phyloP scores from a whole-genome alignment of 305 asterid species.

The Withania somnifera region DNA sequence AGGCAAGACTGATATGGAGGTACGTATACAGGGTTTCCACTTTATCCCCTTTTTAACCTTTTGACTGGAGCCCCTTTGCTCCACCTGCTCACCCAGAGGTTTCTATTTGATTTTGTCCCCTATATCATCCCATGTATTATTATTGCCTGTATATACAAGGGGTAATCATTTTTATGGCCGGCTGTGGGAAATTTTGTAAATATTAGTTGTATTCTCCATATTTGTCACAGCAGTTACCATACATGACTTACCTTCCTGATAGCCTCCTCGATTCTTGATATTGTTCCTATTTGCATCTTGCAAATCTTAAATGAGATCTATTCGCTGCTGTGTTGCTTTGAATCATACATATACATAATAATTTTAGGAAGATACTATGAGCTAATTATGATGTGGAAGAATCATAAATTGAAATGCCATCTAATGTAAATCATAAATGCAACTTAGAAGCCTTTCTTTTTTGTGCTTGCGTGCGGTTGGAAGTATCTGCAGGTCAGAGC shows the following conservation, averaged over 20 bases:
- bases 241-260: constrained; percentile 4
- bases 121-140: constrained; percentile 18
- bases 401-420: not conserved
- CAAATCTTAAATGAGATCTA: not conserved
- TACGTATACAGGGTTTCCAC: constrained; percentile 28
- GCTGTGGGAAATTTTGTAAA: constrained; percentile 54
- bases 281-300: constrained; percentile 1
- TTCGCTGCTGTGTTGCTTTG: not conserved
- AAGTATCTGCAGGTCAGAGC: not conserved
- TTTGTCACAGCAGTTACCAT: constrained; percentile 10
- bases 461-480: not conserved
- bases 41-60: constrained; percentile 12
- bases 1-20: constrained; percentile 25
- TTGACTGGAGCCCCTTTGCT: not conserved
- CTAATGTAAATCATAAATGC: not conserved
- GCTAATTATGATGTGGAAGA: not conserved
- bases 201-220: constrained; percentile 21
- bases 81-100: constrained; percentile 15
- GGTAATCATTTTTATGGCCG: constrained; percentile 46
- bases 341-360: not conserved
- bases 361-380: not conserved
- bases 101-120: constrained; percentile 20
- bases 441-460: not conserved
- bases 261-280: constrained; percentile 13
- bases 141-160: constrained; percentile 15